Evolutionary conservation across 2,329 filamentous ascomycete species (phyloP).

Genomic region (Xylogone sp.): DNA sequence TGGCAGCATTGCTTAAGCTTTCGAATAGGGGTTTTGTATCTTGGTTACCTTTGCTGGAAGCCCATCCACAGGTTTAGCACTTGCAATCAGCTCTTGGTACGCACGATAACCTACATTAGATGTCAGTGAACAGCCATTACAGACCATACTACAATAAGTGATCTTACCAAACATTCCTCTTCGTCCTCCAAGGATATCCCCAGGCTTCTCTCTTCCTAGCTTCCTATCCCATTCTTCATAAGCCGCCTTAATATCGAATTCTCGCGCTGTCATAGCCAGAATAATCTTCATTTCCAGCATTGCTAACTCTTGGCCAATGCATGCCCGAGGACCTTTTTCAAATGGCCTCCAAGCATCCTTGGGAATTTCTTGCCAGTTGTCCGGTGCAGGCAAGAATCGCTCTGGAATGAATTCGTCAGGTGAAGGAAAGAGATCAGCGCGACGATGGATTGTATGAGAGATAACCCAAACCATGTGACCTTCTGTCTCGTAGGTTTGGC

Average conservation of each 20-base stretch:
- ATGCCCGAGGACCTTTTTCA: constrained; percentile 50
- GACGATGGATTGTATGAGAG: constrained; percentile 27
- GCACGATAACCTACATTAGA: neutral
- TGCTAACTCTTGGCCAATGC: constrained; percentile 53
- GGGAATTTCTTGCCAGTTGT: constrained; percentile 18
- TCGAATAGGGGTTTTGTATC: neutral
- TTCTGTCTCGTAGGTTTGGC: constrained; percentile 6
- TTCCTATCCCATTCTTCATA: constrained; percentile 25
- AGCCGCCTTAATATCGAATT: constrained; percentile 41
- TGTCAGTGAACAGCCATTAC: neutral
- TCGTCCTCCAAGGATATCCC: constrained; percentile 12
- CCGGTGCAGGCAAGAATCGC: constrained; percentile 35
- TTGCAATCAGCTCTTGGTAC: constrained; percentile 15
- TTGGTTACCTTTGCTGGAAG: constrained; percentile 9
- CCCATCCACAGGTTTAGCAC: constrained; percentile 16
- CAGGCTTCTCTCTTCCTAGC: constrained; percentile 12
- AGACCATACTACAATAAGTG: neutral
- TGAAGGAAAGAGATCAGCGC: constrained; percentile 35
- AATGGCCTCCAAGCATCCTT: constrained; percentile 51
- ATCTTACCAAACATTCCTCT: constrained; percentile 9
- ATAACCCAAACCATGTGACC: constrained; percentile 8
- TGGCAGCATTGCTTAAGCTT: neutral
- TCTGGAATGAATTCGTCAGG: constrained; percentile 43
- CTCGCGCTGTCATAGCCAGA: constrained; percentile 40
- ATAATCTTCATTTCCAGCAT: constrained; percentile 44